Percentiles rank a stretch among this genome's conserved stretches.
Conservation (phyloP, 2,329 filamentous ascomycete species). For the Phialophora tarda region DNA sequence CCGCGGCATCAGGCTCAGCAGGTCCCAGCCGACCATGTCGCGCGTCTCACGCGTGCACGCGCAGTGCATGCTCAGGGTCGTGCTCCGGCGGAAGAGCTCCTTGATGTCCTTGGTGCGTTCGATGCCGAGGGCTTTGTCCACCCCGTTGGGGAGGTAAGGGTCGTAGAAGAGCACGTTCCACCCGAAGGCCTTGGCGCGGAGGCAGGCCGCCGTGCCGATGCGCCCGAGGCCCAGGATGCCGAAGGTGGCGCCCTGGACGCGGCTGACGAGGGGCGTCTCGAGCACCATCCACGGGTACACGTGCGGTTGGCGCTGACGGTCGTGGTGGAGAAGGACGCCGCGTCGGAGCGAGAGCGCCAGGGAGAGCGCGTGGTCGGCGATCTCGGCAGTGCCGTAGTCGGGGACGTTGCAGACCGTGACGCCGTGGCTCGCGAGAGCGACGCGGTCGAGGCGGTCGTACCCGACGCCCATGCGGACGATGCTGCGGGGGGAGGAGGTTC, state of each 20-base stretch:
- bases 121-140: conserved; percentile 56
- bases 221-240: conserved; percentile 69
- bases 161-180: conserved; percentile 68
- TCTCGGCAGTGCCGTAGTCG: conserved; percentile 39
- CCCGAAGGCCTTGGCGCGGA: conserved; percentile 69
- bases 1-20: conserved; percentile 62
- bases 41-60: conserved; percentile 66
- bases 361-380: conserved; percentile 38
- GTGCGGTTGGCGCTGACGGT: conserved; percentile 29
- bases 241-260: conserved; percentile 54
- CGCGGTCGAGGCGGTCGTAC: conserved; percentile 38
- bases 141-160: conserved; percentile 57
- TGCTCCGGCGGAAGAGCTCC: conserved; percentile 60
- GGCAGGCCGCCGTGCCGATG: conserved; percentile 67
- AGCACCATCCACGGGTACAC: conserved; percentile 35
- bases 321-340: conserved; percentile 36
- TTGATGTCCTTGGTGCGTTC: conserved; percentile 52
- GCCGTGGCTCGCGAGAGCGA: conserved; percentile 31
- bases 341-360: conserved; percentile 36
- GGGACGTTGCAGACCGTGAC: conserved; percentile 42
- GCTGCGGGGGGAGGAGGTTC: background rate
- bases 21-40: conserved; percentile 64
- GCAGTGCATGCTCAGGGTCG: conserved; percentile 70
- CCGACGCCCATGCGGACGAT: conserved; percentile 39
- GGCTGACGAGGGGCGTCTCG: conserved; percentile 34